Evolutionary conservation across 371 early-diverging fungal species (phyloP).

Genomic region (Haplosporangium sp.): DNA sequence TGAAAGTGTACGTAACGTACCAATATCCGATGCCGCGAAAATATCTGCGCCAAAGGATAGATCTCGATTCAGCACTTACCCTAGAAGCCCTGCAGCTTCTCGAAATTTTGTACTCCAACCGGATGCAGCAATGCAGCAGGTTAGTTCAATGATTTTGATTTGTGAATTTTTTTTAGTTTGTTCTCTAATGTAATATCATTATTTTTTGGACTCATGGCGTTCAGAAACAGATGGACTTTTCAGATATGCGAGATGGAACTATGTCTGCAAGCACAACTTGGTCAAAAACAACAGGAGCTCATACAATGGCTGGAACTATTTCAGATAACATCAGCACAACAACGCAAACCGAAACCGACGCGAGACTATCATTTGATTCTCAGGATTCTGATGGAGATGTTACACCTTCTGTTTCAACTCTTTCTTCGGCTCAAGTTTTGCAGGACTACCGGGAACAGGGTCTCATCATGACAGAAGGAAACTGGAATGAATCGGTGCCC

Average conservation of each 20-base stretch:
- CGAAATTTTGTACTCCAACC: not conserved
- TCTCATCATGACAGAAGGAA: constrained; percentile 22
- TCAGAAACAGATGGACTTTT: not conserved
- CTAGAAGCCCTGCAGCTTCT: constrained; percentile 9
- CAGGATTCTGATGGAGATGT: constrained; percentile 20
- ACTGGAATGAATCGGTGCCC: constrained; percentile 19
- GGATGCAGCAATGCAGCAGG: not conserved
- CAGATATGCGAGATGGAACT: not conserved
- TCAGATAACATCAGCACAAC: constrained; percentile 14
- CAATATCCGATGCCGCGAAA: not conserved
- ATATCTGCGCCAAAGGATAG: not conserved
- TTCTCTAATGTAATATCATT: too few relatives aligned
- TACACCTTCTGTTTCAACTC: constrained; percentile 25
- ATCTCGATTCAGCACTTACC: not conserved
- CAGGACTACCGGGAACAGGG: constrained; percentile 24
- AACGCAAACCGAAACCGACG: constrained; percentile 13
- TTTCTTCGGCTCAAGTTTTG: constrained; percentile 26
- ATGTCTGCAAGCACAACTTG: constrained; percentile 2
- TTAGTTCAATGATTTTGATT: not conserved
- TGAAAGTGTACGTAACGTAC: constrained; percentile 10
- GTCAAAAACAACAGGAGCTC: constrained; percentile 15
- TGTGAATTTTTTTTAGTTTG: not conserved
- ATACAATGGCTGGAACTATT: constrained; percentile 16
- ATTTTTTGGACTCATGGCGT: not conserved
- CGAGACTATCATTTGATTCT: constrained; percentile 18